Conservation (phyloP, 2,329 filamentous ascomycete species). For the Beauveria varroae region DNA sequence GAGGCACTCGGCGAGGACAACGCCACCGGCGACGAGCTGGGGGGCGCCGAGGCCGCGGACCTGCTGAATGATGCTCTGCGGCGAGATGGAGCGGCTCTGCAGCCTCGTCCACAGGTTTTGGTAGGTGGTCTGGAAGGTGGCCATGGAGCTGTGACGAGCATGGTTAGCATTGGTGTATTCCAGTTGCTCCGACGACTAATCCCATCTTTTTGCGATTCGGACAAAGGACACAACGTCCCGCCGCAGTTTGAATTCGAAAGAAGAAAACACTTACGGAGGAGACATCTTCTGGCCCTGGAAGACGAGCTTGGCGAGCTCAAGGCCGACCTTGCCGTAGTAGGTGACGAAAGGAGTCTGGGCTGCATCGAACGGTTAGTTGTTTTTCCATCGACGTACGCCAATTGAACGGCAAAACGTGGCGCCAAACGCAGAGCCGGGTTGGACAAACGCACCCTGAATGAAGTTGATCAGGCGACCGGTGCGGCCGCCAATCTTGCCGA, state of each 20-base stretch:
- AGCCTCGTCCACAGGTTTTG: conserved; percentile 64
- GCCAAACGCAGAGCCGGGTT: too few relatives aligned
- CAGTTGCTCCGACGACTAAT: background rate
- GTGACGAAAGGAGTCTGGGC: conserved; percentile 77
- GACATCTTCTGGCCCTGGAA: conserved; percentile 85
- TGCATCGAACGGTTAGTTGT: conserved; percentile 28
- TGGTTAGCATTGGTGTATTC: conserved; percentile 1
- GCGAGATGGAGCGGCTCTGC: conserved; percentile 56
- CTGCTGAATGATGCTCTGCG: conserved; percentile 46
- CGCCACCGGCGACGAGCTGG: conserved; percentile 65
- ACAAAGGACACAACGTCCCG: background rate
- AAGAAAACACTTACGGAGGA: conserved; percentile 68
- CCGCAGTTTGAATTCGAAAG: background rate
- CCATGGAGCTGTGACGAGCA: conserved; percentile 50
- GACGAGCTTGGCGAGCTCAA: conserved; percentile 83
- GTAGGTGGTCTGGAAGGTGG: conserved; percentile 82
- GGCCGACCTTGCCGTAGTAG: conserved; percentile 85
- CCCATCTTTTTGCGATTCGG: too few relatives aligned
- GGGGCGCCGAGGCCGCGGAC: conserved; percentile 63
- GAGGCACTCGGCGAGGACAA: conserved; percentile 77
- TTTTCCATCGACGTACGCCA: background rate
- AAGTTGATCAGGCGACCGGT: conserved; percentile 72
- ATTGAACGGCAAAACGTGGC: background rate
- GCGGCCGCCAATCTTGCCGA: conserved; percentile 74
- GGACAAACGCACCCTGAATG: conserved; percentile 80